Conservation (phyloP, 495 filamentous ascomycete genomes). For the Xylaria grammica region DNA sequence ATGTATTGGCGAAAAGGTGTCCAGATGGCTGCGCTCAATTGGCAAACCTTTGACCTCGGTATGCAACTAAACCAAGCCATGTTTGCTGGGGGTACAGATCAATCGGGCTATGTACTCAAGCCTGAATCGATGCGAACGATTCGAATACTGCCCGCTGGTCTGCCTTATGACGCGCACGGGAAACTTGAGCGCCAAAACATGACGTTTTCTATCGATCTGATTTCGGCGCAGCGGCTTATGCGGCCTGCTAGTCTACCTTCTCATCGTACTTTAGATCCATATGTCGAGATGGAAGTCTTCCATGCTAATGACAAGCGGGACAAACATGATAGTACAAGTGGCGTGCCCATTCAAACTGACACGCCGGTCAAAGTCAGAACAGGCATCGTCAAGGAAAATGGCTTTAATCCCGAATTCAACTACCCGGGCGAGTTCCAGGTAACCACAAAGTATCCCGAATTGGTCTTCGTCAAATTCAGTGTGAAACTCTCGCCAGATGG, state of each 20-base stretch:
- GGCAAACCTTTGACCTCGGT: constrained; percentile 95
- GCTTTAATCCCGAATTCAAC: constrained; percentile 87
- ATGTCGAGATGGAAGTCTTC: constrained; percentile 92
- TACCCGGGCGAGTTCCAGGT: constrained; percentile 72
- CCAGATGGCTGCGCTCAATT: constrained; percentile 96
- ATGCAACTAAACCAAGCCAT: constrained; percentile 98
- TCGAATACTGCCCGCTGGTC: constrained; percentile 53
- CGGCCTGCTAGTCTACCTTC: constrained; percentile 71
- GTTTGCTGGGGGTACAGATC: constrained; percentile 91
- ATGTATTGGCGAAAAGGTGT: constrained; percentile 93
- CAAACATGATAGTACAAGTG: constrained; percentile 53
- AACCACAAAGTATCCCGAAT: constrained; percentile 86
- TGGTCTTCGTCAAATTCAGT: constrained; percentile 94
- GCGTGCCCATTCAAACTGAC: constrained; percentile 64
- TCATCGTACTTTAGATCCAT: constrained; percentile 83
- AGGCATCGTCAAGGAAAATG: constrained; percentile 79
- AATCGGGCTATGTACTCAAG: constrained; percentile 91
- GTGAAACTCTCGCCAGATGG: constrained; percentile 82
- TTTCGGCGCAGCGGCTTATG: constrained; percentile 94
- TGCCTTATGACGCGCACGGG: constrained; percentile 47
- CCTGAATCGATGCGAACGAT: constrained; percentile 78
- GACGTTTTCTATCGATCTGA: constrained; percentile 81
- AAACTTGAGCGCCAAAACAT: constrained; percentile 77
- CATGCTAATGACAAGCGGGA: constrained; percentile 85
- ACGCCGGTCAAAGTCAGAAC: constrained; percentile 72